These are phyloP conservation scores for Calonectria fujianensis DNA, from an alignment of 2,329 filamentous ascomycete species.

Conservation along the genomic window DNA sequence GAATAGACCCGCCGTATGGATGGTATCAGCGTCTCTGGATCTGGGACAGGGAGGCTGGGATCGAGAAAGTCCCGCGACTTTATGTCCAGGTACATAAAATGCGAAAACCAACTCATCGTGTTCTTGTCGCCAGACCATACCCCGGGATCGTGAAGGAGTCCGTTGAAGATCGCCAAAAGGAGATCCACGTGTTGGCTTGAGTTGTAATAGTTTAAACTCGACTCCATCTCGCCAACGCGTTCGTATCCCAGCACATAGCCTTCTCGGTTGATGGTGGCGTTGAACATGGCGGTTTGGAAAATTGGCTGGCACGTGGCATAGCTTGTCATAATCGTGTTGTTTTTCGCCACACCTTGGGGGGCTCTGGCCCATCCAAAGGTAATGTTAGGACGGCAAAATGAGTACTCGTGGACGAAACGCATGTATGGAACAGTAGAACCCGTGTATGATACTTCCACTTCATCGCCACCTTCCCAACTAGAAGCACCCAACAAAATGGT, in stretches of 20 bases:
- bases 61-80: background rate
- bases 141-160: rapidly evolving
- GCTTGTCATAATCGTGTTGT: background rate
- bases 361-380: constrained; percentile 3
- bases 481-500: background rate
- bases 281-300: constrained; percentile 30
- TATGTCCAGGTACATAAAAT: background rate
- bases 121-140: background rate
- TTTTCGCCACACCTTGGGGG: background rate
- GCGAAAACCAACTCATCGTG: background rate
- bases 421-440: background rate
- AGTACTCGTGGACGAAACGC: background rate
- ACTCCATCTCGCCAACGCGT: background rate
- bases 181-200: background rate
- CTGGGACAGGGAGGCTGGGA: background rate
- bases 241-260: background rate
- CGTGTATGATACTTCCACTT: background rate
- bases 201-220: background rate
- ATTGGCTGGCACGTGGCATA: constrained; percentile 6
- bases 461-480: background rate
- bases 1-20: background rate
- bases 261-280: background rate
- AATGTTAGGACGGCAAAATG: background rate
- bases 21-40: background rate
- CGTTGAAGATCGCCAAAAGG: background rate